Percentiles rank a stretch among this genome's conserved stretches.
Conservation (phyloP, 345 rosid species). For the Populus davidiana region DNA sequence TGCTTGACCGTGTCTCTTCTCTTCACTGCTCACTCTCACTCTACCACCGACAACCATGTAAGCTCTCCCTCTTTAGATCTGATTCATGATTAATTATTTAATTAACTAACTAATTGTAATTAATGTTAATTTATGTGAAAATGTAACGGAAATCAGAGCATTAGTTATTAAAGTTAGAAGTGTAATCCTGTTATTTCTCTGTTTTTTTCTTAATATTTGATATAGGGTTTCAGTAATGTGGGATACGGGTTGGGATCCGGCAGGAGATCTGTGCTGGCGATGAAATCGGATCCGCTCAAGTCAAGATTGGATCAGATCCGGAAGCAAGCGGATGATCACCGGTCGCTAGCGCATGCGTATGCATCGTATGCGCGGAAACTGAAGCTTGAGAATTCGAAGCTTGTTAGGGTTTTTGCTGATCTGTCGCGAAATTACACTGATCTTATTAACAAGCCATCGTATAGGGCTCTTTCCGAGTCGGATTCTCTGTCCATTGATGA, state of each 20-base stretch:
- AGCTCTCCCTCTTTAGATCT: background rate
- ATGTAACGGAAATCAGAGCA: slow-evolving; percentile 1
- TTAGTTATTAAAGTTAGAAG: background rate
- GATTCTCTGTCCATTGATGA: slow-evolving; percentile 71
- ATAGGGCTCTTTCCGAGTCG: slow-evolving; percentile 53
- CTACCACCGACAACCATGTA: slow-evolving; percentile 41
- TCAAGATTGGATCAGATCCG: slow-evolving; percentile 86
- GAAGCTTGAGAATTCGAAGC: slow-evolving; percentile 89
- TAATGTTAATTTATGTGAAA: background rate
- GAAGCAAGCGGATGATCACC: slow-evolving; percentile 97
- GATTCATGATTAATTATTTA: background rate
- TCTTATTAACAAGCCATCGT: slow-evolving; percentile 67
- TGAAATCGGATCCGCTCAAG: slow-evolving; percentile 85
- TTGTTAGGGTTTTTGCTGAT: slow-evolving; percentile 83
- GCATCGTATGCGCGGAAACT: slow-evolving; percentile 94
- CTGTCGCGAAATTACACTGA: slow-evolving; percentile 79
- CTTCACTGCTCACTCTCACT: slow-evolving; percentile 42
- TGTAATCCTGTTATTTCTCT: background rate
- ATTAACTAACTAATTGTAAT: background rate
- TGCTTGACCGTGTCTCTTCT: slow-evolving; percentile 52
- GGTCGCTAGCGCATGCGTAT: slow-evolving; percentile 68
- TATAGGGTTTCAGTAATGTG: slow-evolving; percentile 43
- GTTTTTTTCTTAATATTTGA: background rate
- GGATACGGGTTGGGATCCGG: slow-evolving; percentile 49
- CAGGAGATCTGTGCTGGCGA: slow-evolving; percentile 72